Base-by-base conservation (phyloP, 73 alveolate species). In the Blepharisma japonicum region DNA sequence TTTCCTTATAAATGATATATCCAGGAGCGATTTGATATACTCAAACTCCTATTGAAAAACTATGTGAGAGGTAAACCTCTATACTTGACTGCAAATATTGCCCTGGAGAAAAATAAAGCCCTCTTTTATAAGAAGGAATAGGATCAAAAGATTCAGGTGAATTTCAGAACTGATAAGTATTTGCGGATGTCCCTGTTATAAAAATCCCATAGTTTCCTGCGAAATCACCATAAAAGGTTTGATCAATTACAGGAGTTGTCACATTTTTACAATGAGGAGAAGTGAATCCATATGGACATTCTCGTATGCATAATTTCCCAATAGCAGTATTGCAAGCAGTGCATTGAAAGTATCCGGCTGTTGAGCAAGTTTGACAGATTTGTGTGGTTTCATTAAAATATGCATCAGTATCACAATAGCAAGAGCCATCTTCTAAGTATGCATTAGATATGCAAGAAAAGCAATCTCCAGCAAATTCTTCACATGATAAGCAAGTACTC, bases 1-100 rank as follows among this genome's bases (percentile, higher is more conserved):
- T 39, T 32, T 32, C 42, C 5, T 61, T 61, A 18, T 61, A 18
- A 2, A 61, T 14, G 0, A 61, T 39, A 2, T 11, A 0, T 1
- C 74, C 74, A 9, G 72, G 18, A n/a, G n/a, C n/a, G 7, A 56
- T 61, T 20, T n/a, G 74, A 20, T 61, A 20, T 61, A 61, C 5
- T 39, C 74, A 61, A 8, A 5, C 2, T 1, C 49, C 38, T 18
- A 61, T 5, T 9, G 46, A 14, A 25, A 61, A 61, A 25, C 46
- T 25, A 25, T 18, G 18, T 18, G 39, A 39, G 2, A 61, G 11
- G 3, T 14, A 8, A 0, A 61, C 14, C 14, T 39, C 23, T 61
- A 48, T 5, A 18, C 23, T 11, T 1, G 39, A 18, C 6, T 8
- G 2, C 4, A 61, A 2, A 61, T 18, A 61, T 18, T 14, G 0